Base-by-base conservation (phyloP, 129 eudicot species). In the Escallonia rubra region DNA sequence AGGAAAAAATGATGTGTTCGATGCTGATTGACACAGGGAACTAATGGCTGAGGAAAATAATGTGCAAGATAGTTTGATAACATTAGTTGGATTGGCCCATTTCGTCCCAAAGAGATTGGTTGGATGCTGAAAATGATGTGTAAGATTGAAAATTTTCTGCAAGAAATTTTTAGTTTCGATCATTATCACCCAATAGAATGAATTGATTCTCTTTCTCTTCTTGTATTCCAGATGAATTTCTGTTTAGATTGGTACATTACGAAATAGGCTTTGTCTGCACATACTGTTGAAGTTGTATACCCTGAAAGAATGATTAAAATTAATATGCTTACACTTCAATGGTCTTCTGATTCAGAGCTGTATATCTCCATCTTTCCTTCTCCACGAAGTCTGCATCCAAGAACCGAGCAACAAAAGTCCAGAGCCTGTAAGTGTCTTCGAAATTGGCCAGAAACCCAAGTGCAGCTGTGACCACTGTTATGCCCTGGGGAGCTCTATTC, bases 281-380 rank as follows among this genome's bases (percentile, higher is more conserved):
- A 23, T 9, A 56, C 3, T 15, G 11, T 40, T 12, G 5, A 5
- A 41, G 11, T 34, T 41, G 44, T 13, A 43, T 45, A 59, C 13
- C 39, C 41, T 2, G 5, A 40, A 41, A 45, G 23, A 15, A 58
- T 46, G 11, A 34, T 4, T 43, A 73, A 8, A 44, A 14, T 3
- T 52, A 2, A 3, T 40, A 43, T 55, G 14, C 40, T 67, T 66
- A 90, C 56, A 84, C 82, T 84, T 90, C 95, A 39, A 90, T 39
- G 1, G 89, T 90, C 76, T 84, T 77, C 42, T 90, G 90, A 66
- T 86, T 80, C 14, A 90, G 83, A 13, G 95, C 85, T 1, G 87
- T 84, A 74, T 90, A 90, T 76, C 97, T 84, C 95, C 97, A 90
- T 56, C 95, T 70, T 76, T 90, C 97, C 74, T 90, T 86, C 80